Conservation (phyloP, 1,284 basidiomycete genomes). For the Cerioporus squamosus region DNA sequence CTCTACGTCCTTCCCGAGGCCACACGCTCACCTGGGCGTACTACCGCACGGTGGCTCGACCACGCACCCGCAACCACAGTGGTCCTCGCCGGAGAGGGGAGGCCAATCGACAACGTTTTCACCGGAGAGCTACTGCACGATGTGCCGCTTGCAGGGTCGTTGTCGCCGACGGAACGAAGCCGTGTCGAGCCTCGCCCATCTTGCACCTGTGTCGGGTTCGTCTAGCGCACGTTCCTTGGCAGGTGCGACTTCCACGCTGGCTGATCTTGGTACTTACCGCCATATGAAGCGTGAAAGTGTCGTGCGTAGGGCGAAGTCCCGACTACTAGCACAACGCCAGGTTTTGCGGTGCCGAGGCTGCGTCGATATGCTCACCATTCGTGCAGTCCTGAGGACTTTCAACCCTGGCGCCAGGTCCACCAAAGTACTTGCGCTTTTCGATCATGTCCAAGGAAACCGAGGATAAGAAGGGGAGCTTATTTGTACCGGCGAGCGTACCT, state of each 20-base stretch:
- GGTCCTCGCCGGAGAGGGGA: constrained; percentile 14
- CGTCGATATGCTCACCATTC: no score
- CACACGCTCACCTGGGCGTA: not conserved
- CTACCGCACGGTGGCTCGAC: not conserved
- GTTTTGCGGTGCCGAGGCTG: no score
- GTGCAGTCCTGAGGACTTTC: no score
- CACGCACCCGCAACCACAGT: not conserved
- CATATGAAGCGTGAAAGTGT: no score
- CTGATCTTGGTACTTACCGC: no score
- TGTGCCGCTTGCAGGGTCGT: not conserved
- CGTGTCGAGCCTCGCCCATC: not conserved
- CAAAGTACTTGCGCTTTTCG: not conserved
- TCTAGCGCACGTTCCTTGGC: no score
- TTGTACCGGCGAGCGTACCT: no score
- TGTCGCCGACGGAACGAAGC: not conserved
- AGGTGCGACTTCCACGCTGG: no score
- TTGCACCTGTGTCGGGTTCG: not conserved
- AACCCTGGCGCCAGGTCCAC: not conserved
- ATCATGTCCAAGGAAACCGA: not conserved
- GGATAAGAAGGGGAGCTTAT: no score
- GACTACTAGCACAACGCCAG: no score
- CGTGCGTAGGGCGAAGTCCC: no score
- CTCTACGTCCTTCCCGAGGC: not conserved
- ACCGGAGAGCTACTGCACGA: constrained; percentile 26
- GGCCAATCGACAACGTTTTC: constrained; percentile 20